Base-by-base conservation (phyloP, 2,329 filamentous ascomycete species). In the Clonostachys rhizophaga region DNA sequence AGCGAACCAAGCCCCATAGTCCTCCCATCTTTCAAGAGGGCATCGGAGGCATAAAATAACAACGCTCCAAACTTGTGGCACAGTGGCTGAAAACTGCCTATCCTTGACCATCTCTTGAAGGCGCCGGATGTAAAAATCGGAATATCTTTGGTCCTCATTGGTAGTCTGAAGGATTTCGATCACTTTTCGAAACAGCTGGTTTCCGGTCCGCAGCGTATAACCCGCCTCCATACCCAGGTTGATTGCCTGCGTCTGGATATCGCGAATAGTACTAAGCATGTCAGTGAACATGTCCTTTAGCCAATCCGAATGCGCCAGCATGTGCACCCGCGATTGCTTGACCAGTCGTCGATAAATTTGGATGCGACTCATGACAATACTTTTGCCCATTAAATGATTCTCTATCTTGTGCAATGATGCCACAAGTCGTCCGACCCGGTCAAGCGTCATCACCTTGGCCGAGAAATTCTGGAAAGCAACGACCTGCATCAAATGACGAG, bases 21-120 rank as follows among this genome's bases (percentile, higher is more conserved):
- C 81, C 34, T 84, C 75, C 88, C 92, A 97, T 69, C 61, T 84
- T 53, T 71, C 82, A 58, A 72, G 74, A 53, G 63, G 83, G 65
- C 68, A 82, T 68, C 87, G 83, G 43, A 96, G 72, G 47, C 96
- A 82, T 3, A 96, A 75, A 7, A 92, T 81, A 3, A 95, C 73
- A 35, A 90, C 80, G 49, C 87, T 87, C 92, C 92, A 97, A 18
- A 97, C 89, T 54, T 91, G 87, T 6, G 94, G 91, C 1, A 95
- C 91, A 37, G 81, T 74, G 0, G 75, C 64, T 20, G 61, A 50
- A 11, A 53, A 50, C 42, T 67, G 78, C 52, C 75, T 83, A 43
- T 78, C 74, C 52, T 83, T 78, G 24, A 86, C 74, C 83, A 94
- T 89, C 11, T 75, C 71, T 47, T 78, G 78, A 46, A 97, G 72